These are phyloP conservation scores for Stenocarpella maydis DNA, from an alignment of 2,329 filamentous ascomycete species.

Conservation along the genomic window DNA sequence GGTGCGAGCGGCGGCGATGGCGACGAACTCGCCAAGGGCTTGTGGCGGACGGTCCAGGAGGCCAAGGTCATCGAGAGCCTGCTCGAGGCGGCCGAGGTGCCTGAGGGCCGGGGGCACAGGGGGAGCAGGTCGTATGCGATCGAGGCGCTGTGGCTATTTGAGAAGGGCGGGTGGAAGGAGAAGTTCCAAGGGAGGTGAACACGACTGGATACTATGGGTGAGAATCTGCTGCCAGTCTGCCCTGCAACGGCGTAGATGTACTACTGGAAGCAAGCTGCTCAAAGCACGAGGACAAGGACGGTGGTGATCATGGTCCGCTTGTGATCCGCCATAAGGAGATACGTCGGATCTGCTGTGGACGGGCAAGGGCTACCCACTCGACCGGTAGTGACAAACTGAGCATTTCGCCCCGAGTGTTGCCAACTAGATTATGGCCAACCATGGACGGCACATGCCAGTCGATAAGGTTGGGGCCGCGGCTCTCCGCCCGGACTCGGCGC, in stretches of 20 bases:
- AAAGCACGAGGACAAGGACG: neutral
- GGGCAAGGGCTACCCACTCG: neutral
- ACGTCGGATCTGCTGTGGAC: too few relatives aligned
- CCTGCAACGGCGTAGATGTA: too few relatives aligned
- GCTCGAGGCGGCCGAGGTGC: slow-evolving; percentile 74
- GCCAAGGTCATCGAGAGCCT: slow-evolving; percentile 80
- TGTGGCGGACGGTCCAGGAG: slow-evolving; percentile 84
- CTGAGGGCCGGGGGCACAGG: slow-evolving; percentile 73
- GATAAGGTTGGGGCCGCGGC: too few relatives aligned
- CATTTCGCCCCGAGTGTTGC: too few relatives aligned
- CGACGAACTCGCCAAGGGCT: slow-evolving; percentile 72
- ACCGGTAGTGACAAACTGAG: neutral
- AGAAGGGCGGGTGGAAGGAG: slow-evolving; percentile 75
- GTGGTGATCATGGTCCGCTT: neutral
- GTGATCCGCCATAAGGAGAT: too few relatives aligned
- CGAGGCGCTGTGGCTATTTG: slow-evolving; percentile 87
- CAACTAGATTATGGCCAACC: neutral
- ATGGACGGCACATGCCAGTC: too few relatives aligned
- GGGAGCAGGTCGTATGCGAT: slow-evolving; percentile 85
- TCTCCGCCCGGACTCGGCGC: too few relatives aligned
- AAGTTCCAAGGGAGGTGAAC: slow-evolving; percentile 57
- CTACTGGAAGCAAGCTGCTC: too few relatives aligned
- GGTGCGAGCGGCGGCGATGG: slow-evolving; percentile 72
- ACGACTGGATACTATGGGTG: neutral
- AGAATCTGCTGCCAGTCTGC: neutral